Conservation (phyloP, 768 basidiomycete genomes). For the Serendipita indica region DNA sequence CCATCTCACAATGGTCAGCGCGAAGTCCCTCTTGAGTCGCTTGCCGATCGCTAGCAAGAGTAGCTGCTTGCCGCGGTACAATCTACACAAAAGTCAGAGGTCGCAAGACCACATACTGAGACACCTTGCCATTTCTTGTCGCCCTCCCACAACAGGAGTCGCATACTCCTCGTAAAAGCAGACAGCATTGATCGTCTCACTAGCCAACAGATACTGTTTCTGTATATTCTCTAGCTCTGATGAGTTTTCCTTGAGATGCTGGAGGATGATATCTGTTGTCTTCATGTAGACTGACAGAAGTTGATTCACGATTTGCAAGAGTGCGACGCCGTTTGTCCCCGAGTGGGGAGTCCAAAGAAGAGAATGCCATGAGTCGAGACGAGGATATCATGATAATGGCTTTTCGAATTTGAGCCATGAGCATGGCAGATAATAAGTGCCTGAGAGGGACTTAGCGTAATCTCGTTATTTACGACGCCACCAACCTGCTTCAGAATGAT, state of each 20-base stretch:
- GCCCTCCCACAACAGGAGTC: background rate
- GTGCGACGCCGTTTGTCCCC: background rate
- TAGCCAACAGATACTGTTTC: background rate
- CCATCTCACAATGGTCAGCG: background rate
- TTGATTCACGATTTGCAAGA: background rate
- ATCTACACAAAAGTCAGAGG: background rate
- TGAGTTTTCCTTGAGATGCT: background rate
- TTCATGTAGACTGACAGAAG: background rate
- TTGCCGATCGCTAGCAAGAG: background rate
- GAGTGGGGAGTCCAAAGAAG: background rate
- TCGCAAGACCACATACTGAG: background rate
- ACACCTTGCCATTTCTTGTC: background rate
- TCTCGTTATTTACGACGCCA: too few species aligned
- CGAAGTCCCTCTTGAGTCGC: background rate
- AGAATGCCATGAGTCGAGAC: background rate
- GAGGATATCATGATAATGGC: background rate
- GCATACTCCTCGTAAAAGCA: constrained; percentile 1
- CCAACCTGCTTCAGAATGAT: too few species aligned
- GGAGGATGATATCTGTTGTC: background rate
- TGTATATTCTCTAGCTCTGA: background rate
- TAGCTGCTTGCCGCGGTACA: background rate
- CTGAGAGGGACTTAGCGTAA: too few species aligned
- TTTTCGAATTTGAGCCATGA: background rate
- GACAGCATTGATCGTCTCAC: background rate
- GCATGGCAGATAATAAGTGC: background rate